Evolutionary conservation across 2,329 filamentous ascomycete genomes (phyloP).

Genomic region (Fusarium dlaminii): DNA sequence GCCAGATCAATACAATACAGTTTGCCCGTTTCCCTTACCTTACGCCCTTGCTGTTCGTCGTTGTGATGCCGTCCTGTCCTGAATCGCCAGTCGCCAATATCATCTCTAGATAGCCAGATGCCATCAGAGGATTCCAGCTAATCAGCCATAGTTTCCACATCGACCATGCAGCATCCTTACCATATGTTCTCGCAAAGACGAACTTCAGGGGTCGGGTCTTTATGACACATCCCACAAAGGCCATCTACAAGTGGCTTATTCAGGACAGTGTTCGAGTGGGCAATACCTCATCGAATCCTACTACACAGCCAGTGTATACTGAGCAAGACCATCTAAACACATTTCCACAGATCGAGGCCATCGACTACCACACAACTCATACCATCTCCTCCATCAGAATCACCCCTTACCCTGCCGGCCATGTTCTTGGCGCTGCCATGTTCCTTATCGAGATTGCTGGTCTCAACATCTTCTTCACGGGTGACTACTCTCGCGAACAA

Average conservation of each 20-base stretch:
- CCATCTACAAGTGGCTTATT: constrained; percentile 99
- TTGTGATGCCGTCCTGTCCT: constrained; percentile 44
- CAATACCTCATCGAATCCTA: constrained; percentile 70
- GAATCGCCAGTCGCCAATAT: constrained; percentile 20
- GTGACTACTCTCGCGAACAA: constrained; percentile 95
- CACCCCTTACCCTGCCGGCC: constrained; percentile 94
- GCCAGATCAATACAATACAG: constrained; percentile 53
- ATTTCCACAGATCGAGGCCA: constrained; percentile 93
- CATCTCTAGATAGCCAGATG: constrained; percentile 8
- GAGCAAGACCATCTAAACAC: constrained; percentile 95
- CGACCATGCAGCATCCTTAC: constrained; percentile 97
- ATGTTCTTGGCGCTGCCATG: constrained; percentile 98
- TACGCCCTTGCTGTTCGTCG: constrained; percentile 37
- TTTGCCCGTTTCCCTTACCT: constrained; percentile 38
- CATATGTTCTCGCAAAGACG: constrained; percentile 96
- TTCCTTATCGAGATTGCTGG: constrained; percentile 97
- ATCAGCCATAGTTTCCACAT: constrained; percentile 82
- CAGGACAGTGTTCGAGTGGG: constrained; percentile 95
- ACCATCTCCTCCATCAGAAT: constrained; percentile 96
- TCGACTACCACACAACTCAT: constrained; percentile 98
- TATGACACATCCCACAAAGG: constrained; percentile 99
- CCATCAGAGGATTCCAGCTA: constrained; percentile 36
- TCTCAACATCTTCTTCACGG: constrained; percentile 96
- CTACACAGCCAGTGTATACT: constrained; percentile 84
- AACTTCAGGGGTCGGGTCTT: constrained; percentile 97